These are phyloP conservation scores for Ophiorrhiza pumila DNA, from an alignment of 257 asterid genomes.

Conservation along the genomic window DNA sequence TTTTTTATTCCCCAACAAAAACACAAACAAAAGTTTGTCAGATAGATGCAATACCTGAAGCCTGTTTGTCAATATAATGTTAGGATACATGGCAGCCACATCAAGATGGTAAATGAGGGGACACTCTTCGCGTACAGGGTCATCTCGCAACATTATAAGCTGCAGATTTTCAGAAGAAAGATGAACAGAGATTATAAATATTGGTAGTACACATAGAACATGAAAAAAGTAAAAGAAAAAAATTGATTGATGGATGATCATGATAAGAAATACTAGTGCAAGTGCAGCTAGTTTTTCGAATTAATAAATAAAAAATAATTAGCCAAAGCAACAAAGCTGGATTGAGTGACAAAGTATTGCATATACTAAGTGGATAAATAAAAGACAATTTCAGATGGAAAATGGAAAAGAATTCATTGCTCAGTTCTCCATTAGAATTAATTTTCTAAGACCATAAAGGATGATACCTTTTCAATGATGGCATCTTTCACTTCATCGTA, in stretches of 20 bases:
- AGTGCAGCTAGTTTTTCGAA: neutral
- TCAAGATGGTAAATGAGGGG: slow-evolving; percentile 99
- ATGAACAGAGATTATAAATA: neutral
- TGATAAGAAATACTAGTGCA: neutral
- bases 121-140: slow-evolving; percentile 78
- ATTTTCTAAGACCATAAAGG: slow-evolving; percentile 8
- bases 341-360: neutral
- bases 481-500: slow-evolving; percentile 84
- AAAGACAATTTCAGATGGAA: neutral
- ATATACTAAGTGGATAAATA: neutral
- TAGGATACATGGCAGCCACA: slow-evolving; percentile 99
- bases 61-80: slow-evolving; percentile 93
- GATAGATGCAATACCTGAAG: slow-evolving; percentile 70
- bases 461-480: slow-evolving; percentile 75
- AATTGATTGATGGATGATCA: neutral
- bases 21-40: slow-evolving; percentile 7
- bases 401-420: neutral
- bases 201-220: neutral
- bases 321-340: neutral
- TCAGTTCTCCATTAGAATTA: slow-evolving; percentile 12
- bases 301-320: neutral
- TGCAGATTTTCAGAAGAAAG: slow-evolving; percentile 39
- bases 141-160: slow-evolving; percentile 69
- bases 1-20: neutral
- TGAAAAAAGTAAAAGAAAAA: slow-evolving; percentile 12